A percentile compares a stretch with the other conserved stretches of the same genome.
Conservation (phyloP, 768 basidiomycete genomes). For the Mycena maculata region DNA sequence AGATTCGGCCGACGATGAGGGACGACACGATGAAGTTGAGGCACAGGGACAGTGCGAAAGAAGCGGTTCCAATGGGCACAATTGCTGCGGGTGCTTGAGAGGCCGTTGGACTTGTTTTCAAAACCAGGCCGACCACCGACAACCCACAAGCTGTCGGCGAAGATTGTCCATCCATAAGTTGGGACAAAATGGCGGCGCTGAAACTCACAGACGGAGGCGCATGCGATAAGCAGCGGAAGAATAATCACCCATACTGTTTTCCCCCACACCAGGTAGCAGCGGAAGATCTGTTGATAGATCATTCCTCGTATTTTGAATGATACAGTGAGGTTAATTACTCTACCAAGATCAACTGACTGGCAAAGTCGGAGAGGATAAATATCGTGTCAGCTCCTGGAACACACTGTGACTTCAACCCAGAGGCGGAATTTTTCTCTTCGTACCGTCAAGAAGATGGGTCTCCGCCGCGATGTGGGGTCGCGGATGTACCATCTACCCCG, state of each 20-base stretch:
- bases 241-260: slow-evolving; percentile 46
- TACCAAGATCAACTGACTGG: slow-evolving; percentile 24
- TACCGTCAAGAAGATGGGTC: slow-evolving; percentile 19
- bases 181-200: background rate
- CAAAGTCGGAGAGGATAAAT: slow-evolving; percentile 24
- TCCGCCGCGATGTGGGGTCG: slow-evolving; percentile 11
- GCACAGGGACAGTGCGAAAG: slow-evolving; percentile 52
- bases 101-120: slow-evolving; percentile 41
- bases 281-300: slow-evolving; percentile 43
- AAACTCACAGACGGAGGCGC: slow-evolving; percentile 48
- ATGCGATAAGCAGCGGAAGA: slow-evolving; percentile 48
- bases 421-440: background rate
- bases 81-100: slow-evolving; percentile 49
- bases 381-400: slow-evolving; percentile 20
- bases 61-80: slow-evolving; percentile 50
- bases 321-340: background rate
- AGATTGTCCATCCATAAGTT: background rate
- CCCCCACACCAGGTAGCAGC: slow-evolving; percentile 56
- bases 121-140: slow-evolving; percentile 42
- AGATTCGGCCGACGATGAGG: slow-evolving; percentile 56
- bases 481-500: slow-evolving; percentile 17
- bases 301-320: background rate
- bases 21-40: slow-evolving; percentile 55
- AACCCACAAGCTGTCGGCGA: slow-evolving; percentile 46
- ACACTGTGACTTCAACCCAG: background rate